Evolutionary conservation across 2,329 filamentous ascomycete genomes (phyloP), one percentile per base, ranked within the genome.

Genomic region (Pseudopithomyces maydicus): DNA sequence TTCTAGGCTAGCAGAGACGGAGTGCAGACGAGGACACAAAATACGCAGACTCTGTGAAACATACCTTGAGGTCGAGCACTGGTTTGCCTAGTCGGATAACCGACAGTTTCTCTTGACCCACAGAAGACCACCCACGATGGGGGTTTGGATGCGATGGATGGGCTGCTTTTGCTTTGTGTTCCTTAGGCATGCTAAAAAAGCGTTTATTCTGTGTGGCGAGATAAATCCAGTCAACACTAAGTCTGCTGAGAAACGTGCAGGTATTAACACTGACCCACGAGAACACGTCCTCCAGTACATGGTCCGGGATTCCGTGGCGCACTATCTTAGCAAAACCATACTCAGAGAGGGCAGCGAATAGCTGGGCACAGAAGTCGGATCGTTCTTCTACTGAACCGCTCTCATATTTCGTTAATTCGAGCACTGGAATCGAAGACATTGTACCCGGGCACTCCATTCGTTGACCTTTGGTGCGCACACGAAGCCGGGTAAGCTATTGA

Each of bases 121-220:
- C 23, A 14, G 23, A 47, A 7, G 22, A 46, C 29, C 43, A 64
- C 2, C 61, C 61, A 3, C 59, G 61, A n/a, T 62, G 47, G 2
- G 59, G 61, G 17, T 61, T 56, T 5, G 52, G 33, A 2, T 38
- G 15, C 20, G 14, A 23, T n/a, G 43, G 32, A 32, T 62, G 38
- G 6, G 26, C 35, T n/a, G 39, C 32, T 33, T 47, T 43, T 19
- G 17, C 35, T 29, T 62, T 62, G 5, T 23, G 33, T 5, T 48
- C 50, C 3, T 39, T 33, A 10, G 59, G 54, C 7, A 62, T 48
- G 2, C 19, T n/a, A 45, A 64, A 64, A 32, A 64, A 59, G 17
- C 52, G 41, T 3, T 36, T 15, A 39, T 42, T 63, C 61, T 63
- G n/a, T 29, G n/a, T n/a, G n/a, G n/a, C n/a, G n/a, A n/a, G n/a